A percentile compares a stretch with the other conserved stretches of the same genome.
Evolutionary conservation across 345 rosid genomes (phyloP).

Genomic region (Crucihimalaya himalaica): DNA sequence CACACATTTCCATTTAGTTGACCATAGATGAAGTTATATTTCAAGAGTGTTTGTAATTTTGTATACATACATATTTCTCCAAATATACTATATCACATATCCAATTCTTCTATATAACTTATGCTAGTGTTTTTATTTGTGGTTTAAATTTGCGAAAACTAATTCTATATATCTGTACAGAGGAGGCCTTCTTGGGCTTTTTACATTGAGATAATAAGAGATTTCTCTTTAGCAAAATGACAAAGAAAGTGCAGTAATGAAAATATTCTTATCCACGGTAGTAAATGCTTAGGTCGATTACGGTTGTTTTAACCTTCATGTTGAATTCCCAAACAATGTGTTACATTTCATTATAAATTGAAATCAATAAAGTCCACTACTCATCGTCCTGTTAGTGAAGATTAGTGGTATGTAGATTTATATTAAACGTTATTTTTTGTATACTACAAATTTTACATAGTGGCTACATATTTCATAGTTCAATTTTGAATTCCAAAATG

Average conservation of each 20-base stretch:
- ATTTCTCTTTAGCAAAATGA: neutral
- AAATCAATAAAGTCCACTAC: too few species aligned
- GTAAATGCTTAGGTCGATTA: too few species aligned
- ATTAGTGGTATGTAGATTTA: neutral
- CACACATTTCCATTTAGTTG: too few species aligned
- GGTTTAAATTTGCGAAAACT: too few species aligned
- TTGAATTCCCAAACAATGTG: too few species aligned
- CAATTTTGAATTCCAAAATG: neutral
- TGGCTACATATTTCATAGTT: neutral
- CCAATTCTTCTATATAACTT: too few species aligned
- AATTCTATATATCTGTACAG: too few species aligned
- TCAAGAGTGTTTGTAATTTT: neutral
- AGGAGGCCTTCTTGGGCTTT: constrained; percentile 8
- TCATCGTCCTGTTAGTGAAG: neutral
- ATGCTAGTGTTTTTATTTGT: too few species aligned
- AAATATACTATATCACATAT: too few species aligned
- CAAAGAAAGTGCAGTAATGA: neutral
- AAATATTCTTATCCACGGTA: too few species aligned
- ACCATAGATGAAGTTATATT: neutral
- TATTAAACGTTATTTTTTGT: neutral
- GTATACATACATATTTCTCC: neutral
- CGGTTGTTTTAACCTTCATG: too few species aligned
- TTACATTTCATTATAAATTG: too few species aligned
- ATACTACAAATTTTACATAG: neutral
- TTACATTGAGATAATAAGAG: neutral